phyloP scores from a whole-genome alignment of 768 basidiomycete species.

The Trametes gibbosa region DNA sequence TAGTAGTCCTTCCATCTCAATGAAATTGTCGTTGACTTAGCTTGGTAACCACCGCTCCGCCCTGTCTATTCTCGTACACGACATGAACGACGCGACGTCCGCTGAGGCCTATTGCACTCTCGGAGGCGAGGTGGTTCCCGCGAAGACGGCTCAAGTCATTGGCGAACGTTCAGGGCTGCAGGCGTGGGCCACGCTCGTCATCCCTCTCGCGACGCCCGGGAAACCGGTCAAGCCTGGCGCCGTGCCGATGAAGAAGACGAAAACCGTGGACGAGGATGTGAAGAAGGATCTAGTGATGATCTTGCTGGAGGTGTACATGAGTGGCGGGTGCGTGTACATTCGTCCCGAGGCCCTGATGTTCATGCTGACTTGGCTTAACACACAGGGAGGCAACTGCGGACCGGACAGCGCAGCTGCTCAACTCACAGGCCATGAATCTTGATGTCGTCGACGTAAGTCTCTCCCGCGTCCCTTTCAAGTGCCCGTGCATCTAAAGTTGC shows the following conservation, averaged over 20 bases:
- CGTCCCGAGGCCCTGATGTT: background rate
- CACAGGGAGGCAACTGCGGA: slow-evolving; percentile 50
- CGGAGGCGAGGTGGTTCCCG: slow-evolving; percentile 70
- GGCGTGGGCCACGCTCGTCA: slow-evolving; percentile 53
- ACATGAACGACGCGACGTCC: slow-evolving; percentile 68
- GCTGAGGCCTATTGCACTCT: slow-evolving; percentile 87
- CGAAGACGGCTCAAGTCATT: slow-evolving; percentile 50
- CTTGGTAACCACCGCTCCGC: slow-evolving; percentile 60
- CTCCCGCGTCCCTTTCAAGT: background rate
- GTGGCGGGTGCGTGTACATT: slow-evolving; percentile 52
- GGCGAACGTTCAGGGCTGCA: slow-evolving; percentile 50
- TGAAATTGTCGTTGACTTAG: slow-evolving; percentile 31
- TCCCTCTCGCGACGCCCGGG: slow-evolving; percentile 30
- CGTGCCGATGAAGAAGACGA: slow-evolving; percentile 29
- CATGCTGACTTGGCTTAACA: background rate
- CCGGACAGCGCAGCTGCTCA: slow-evolving; percentile 66
- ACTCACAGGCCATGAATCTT: slow-evolving; percentile 76
- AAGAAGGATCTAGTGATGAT: slow-evolving; percentile 63
- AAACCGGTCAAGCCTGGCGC: slow-evolving; percentile 27
- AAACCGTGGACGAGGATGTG: slow-evolving; percentile 44
- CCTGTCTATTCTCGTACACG: slow-evolving; percentile 63
- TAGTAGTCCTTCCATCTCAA: no score
- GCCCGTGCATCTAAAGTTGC: background rate
- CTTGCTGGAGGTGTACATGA: slow-evolving; percentile 81
- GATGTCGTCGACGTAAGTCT: slow-evolving; percentile 72